A percentile compares a stretch with the other conserved stretches of the same genome.
These are phyloP conservation scores for Zanthoxylum bungeanum DNA, from an alignment of 345 rosid species.

Conservation along the genomic window DNA sequence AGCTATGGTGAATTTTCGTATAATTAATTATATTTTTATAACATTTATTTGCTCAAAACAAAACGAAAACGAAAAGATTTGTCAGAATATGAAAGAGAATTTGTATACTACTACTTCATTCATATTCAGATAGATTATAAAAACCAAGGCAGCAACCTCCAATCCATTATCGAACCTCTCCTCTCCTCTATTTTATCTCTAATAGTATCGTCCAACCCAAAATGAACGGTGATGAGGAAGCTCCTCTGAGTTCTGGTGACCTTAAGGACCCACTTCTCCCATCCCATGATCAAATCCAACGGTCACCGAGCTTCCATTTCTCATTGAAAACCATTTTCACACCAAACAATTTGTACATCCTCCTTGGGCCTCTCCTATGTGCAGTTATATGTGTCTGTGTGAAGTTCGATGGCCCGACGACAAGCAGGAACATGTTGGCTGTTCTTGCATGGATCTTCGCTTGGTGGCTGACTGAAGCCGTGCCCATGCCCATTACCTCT, in stretches of 20 bases:
- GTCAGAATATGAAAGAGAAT: too few relatives aligned
- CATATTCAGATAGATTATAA: too few relatives aligned
- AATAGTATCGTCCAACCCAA: too few relatives aligned
- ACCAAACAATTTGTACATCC: slow-evolving; percentile 44
- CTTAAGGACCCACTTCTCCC: slow-evolving; percentile 67
- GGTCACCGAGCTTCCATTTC: slow-evolving; percentile 15
- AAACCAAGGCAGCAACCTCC: background rate
- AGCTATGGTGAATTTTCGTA: too few relatives aligned
- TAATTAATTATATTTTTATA: too few relatives aligned
- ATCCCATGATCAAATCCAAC: slow-evolving; percentile 20
- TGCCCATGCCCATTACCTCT: slow-evolving; percentile 94
- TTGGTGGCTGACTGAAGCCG: slow-evolving; percentile 96
- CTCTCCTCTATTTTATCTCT: background rate
- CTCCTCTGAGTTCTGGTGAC: slow-evolving; percentile 30
- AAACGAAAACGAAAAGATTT: too few relatives aligned
- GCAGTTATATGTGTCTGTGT: slow-evolving; percentile 39
- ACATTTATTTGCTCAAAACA: too few relatives aligned
- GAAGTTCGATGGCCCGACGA: slow-evolving; percentile 36
- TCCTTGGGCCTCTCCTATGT: slow-evolving; percentile 67
- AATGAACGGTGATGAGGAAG: slow-evolving; percentile 30
- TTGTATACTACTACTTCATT: too few relatives aligned
- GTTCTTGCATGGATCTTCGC: slow-evolving; percentile 74
- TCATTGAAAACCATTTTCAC: slow-evolving; percentile 38
- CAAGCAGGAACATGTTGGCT: slow-evolving; percentile 65
- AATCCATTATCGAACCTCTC: background rate